phyloP scores from a whole-genome alignment of 2,329 filamentous ascomycete genomes.

The Exophiala bonariae region DNA sequence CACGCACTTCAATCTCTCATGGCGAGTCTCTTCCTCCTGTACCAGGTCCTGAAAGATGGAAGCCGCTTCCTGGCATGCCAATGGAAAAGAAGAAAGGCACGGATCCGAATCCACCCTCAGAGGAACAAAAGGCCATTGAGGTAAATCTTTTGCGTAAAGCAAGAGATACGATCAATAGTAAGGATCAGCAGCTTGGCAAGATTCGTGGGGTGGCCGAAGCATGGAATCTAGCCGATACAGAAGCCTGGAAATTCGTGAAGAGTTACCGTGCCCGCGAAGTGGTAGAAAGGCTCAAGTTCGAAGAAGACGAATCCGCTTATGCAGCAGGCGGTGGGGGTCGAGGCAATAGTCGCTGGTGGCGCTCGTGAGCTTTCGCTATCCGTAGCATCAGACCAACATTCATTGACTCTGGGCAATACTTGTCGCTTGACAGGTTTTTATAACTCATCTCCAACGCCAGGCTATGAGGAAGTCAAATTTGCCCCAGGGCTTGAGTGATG shows the following conservation, averaged over 20 bases:
- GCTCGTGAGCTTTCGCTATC: conserved; percentile 5
- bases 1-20: conserved; percentile 52
- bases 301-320: conserved; percentile 53
- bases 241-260: conserved; percentile 64
- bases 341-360: conserved; percentile 23
- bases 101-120: conserved; percentile 38
- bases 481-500: too few species aligned
- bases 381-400: background rate
- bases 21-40: conserved; percentile 60
- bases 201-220: conserved; percentile 49
- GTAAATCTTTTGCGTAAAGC: conserved; percentile 52
- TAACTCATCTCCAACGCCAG: background rate
- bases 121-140: conserved; percentile 41
- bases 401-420: background rate
- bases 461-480: background rate
- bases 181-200: conserved; percentile 37
- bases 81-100: conserved; percentile 37
- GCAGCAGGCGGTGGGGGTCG: conserved; percentile 10
- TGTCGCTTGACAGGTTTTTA: background rate
- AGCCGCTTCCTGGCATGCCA: conserved; percentile 40
- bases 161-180: conserved; percentile 44
- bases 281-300: conserved; percentile 60
- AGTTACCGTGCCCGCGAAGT: conserved; percentile 58
- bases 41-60: conserved; percentile 57
- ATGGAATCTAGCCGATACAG: conserved; percentile 63